Conservation (phyloP, 2,329 filamentous ascomycete genomes). For the Xylaria sp. region DNA sequence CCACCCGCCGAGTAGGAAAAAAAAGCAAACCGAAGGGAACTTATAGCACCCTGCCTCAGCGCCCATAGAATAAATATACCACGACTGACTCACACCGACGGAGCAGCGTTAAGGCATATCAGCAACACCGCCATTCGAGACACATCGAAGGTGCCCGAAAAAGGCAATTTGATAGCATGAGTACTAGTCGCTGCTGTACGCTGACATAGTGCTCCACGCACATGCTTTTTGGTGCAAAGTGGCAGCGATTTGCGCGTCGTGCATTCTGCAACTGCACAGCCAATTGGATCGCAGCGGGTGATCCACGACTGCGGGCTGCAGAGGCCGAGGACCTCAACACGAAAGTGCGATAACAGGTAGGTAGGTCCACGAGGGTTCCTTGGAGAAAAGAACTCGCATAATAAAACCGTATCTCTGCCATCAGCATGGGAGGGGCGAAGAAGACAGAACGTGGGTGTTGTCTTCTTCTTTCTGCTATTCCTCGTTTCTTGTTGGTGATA, state of each 20-base stretch:
- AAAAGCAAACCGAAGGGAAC: background rate
- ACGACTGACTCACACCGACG: conserved; percentile 21
- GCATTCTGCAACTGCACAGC: conserved; percentile 32
- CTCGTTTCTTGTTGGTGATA: conserved; percentile 2
- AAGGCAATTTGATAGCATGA: conserved; percentile 28
- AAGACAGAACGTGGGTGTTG: background rate
- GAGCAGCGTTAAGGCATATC: conserved; percentile 11
- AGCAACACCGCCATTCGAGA: conserved; percentile 20
- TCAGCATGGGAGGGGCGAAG: background rate
- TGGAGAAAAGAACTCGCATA: conserved; percentile 15
- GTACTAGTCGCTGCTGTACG: conserved; percentile 25
- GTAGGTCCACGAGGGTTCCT: background rate
- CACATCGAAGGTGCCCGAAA: conserved; percentile 21
- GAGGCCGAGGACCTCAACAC: conserved; percentile 36
- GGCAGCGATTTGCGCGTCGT: conserved; percentile 34
- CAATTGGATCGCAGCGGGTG: conserved; percentile 37
- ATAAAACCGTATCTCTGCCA: conserved; percentile 5
- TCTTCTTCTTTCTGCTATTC: conserved; percentile 6
- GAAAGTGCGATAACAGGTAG: conserved; percentile 24
- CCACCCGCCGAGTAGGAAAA: background rate
- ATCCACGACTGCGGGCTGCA: conserved; percentile 43
- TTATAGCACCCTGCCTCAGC: background rate
- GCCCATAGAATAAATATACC: background rate
- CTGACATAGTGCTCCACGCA: conserved; percentile 31
- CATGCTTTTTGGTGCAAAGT: conserved; percentile 29